Base-by-base conservation (phyloP, 441 rosid genomes). In the Biscutella auriculata region DNA sequence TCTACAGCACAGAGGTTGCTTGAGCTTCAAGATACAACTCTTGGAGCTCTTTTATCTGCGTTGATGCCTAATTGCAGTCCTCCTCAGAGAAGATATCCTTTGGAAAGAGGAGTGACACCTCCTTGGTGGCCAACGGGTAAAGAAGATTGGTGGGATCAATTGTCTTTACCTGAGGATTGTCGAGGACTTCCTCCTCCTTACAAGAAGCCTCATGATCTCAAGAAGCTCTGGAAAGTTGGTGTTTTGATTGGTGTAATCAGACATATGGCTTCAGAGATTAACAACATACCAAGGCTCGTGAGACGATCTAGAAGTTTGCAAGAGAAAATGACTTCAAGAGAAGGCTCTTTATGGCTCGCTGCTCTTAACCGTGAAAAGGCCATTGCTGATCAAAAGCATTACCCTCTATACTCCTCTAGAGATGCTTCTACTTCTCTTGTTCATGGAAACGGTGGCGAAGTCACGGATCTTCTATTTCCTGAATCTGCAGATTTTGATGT, bases 171-270 rank as follows among this genome's bases (percentile, higher is more conserved):
- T 1, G 78, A 75, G 45, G 87, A 77, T 21, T 83, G 68, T 33
- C 77, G 87, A 14, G 73, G 73, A 13, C 23, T 42, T 49, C 63
- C 90, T 37, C 98, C 95, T 6, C 97, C 97, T 50, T 92, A 92
- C 76, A 92, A 87, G 92, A 92, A 88, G 74, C 98, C 97, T 57
- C 98, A 88, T 69, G 98, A 88, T 60, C 80, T 92, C 67, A 92
- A 92, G 76, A 92, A 88, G 71, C 71, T 87, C 1, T 88, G 94
- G 95, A 92, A 92, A 68, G 94, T 88, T 26, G 86, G 96, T 48
- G 87, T 92, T 10, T 75, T 93, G 33, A 80, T 95, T 0, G 90
- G 90, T 6, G 86, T 93, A 8, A 85, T 88, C 46, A 86, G 78
- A 77, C 98, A 93, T 40, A 83, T 93, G 89, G 79, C 80, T 17